Evolutionary conservation across 306 rosid genomes (phyloP).

Genomic region (Cucurbita pepo): DNA sequence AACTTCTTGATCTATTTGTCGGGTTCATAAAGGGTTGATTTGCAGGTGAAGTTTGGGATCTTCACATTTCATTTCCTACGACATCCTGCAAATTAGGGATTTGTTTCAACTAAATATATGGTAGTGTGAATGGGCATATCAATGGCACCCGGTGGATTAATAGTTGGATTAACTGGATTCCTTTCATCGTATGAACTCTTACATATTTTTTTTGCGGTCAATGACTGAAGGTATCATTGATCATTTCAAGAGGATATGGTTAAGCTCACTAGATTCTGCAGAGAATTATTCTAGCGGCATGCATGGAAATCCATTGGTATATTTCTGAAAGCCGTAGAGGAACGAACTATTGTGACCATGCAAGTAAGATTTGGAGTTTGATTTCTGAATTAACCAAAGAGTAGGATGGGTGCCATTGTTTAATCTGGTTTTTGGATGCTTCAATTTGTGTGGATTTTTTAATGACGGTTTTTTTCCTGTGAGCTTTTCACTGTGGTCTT

Average conservation of each 20-base stretch:
- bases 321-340: neutral
- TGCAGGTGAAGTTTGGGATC: slow-evolving; percentile 9
- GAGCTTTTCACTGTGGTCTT: slow-evolving; percentile 1
- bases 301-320: neutral
- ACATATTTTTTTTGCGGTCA: neutral
- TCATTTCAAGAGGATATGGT: neutral
- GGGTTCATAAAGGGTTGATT: slow-evolving; percentile 3
- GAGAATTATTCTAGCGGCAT: neutral
- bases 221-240: neutral
- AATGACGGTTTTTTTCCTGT: neutral
- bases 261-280: neutral
- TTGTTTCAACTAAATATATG: neutral
- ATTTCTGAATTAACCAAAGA: neutral
- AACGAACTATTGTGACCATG: neutral
- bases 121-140: neutral
- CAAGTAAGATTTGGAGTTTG: neutral
- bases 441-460: neutral
- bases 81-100: slow-evolving; percentile 7
- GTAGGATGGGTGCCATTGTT: neutral
- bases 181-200: neutral
- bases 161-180: neutral
- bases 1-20: slow-evolving; percentile 1
- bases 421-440: neutral
- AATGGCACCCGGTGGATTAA: neutral
- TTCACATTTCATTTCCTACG: slow-evolving; percentile 12